These are phyloP conservation scores for Mariannaea sp. DNA, from an alignment of 2,329 filamentous ascomycete species.

Conservation along the genomic window DNA sequence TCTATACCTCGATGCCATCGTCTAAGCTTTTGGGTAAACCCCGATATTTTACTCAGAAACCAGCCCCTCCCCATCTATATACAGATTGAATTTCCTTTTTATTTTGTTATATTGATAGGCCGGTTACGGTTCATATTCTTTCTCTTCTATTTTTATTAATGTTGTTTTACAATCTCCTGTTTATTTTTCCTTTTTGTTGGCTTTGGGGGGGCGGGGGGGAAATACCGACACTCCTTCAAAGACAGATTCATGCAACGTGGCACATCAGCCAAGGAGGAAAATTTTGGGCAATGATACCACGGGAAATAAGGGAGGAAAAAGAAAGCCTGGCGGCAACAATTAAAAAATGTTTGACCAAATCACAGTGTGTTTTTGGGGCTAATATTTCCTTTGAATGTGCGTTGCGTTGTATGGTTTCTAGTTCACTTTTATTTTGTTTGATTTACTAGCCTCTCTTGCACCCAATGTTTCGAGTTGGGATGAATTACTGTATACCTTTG, in stretches of 20 bases:
- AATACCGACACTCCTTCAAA: slow-evolving; percentile 24
- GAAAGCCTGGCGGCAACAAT: slow-evolving; percentile 5
- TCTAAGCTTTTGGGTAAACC: slow-evolving; percentile 15
- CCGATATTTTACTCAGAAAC: slow-evolving; percentile 21
- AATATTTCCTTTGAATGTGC: slow-evolving; percentile 1
- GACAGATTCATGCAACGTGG: slow-evolving; percentile 15
- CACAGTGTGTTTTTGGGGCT: slow-evolving; percentile 10
- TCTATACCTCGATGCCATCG: slow-evolving; percentile 15
- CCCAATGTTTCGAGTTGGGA: background rate
- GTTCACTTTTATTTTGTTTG: background rate
- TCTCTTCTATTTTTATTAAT: background rate
- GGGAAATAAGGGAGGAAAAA: slow-evolving; percentile 7
- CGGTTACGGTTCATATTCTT: slow-evolving; percentile 9
- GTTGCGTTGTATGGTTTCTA: slow-evolving; percentile 3
- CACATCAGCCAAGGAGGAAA: slow-evolving; percentile 7
- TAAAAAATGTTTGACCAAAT: slow-evolving; percentile 15
- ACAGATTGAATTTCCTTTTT: slow-evolving; percentile 21
- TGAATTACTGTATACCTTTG: background rate
- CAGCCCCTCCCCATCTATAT: background rate
- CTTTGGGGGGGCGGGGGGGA: too few relatives aligned
- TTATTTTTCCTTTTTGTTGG: slow-evolving; percentile 1
- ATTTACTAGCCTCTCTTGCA: slow-evolving; percentile 9
- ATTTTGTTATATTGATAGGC: slow-evolving; percentile 15
- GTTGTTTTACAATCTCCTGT: slow-evolving; percentile 3
- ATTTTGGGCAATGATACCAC: slow-evolving; percentile 16